Percentiles rank a stretch among this genome's conserved stretches.
These are phyloP conservation scores for Russula dissimulans DNA, from an alignment of 768 basidiomycete genomes.

Conservation along the genomic window DNA sequence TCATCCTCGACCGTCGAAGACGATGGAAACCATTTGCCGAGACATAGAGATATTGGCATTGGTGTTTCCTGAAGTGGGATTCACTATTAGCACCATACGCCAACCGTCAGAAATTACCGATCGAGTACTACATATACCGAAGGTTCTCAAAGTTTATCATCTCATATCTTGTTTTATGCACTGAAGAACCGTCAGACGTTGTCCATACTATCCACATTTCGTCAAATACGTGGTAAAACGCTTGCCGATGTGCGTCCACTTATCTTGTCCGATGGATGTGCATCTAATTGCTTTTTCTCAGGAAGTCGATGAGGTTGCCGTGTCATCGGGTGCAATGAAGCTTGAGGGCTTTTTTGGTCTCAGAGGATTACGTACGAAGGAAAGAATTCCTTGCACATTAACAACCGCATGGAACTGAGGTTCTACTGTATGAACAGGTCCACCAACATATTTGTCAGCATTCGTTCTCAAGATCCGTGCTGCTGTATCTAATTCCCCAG, in stretches of 20 bases:
- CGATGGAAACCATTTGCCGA: constrained; percentile 57
- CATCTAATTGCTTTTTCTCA: constrained; percentile 25
- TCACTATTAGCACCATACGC: constrained; percentile 52
- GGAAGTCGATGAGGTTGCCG: constrained; percentile 60
- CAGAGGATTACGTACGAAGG: constrained; percentile 66
- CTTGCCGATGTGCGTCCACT: constrained; percentile 50
- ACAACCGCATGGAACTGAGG: constrained; percentile 11
- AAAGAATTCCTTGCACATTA: constrained; percentile 24
- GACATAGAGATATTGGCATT: constrained; percentile 69
- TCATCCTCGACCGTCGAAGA: constrained; percentile 49
- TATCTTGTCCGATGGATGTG: not conserved
- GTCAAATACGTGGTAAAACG: constrained; percentile 63
- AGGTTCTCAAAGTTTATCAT: constrained; percentile 35
- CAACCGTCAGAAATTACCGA: constrained; percentile 34
- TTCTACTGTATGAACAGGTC: constrained; percentile 36
- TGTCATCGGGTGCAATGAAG: constrained; percentile 38
- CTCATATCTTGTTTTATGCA: not conserved
- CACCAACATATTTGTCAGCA: constrained; percentile 80
- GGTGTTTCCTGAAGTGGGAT: constrained; percentile 59
- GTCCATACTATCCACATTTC: constrained; percentile 59
- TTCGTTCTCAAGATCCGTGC: not conserved
- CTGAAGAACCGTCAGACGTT: constrained; percentile 38
- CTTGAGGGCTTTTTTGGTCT: constrained; percentile 82
- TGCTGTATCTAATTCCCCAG: constrained; percentile 1
- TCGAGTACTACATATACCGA: constrained; percentile 50